Conservation (phyloP, 495 filamentous ascomycete species). For the Xylaria scruposa region DNA sequence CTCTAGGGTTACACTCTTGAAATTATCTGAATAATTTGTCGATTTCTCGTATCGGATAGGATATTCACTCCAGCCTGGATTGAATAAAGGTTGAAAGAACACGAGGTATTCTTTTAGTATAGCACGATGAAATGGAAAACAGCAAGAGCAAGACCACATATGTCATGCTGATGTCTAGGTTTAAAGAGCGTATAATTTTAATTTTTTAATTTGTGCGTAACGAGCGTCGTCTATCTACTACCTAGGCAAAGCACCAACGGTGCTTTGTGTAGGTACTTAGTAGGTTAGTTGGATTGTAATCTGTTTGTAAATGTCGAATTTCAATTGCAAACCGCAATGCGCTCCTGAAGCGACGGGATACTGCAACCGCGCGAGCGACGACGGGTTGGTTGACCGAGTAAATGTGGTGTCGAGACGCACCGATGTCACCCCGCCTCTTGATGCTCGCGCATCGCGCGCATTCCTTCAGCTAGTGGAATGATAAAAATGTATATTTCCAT, state of each 20-base stretch:
- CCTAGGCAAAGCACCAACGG: not conserved
- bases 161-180: no score
- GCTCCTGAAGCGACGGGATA: not conserved
- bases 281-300: not conserved
- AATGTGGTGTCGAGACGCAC: not conserved
- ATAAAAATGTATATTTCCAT: conserved; percentile 3
- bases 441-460: not conserved
- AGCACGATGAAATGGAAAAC: not conserved
- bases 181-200: conserved; percentile 13
- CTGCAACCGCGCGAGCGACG: not conserved
- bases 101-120: not conserved
- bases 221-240: conserved; percentile 2
- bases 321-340: conserved; percentile 14
- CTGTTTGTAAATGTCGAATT: conserved; percentile 2
- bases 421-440: not conserved
- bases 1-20: not conserved
- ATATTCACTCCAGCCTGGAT: not conserved
- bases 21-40: not conserved
- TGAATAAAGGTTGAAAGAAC: not conserved
- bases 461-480: conserved; percentile 4
- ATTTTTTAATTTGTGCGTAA: conserved; percentile 5
- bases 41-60: not conserved
- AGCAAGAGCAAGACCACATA: not conserved
- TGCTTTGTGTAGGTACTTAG: not conserved
- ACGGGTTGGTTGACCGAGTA: not conserved